These are phyloP conservation scores for Neurospora crassa DNA, from an alignment of 2,329 filamentous ascomycete genomes.

Conservation along the genomic window DNA sequence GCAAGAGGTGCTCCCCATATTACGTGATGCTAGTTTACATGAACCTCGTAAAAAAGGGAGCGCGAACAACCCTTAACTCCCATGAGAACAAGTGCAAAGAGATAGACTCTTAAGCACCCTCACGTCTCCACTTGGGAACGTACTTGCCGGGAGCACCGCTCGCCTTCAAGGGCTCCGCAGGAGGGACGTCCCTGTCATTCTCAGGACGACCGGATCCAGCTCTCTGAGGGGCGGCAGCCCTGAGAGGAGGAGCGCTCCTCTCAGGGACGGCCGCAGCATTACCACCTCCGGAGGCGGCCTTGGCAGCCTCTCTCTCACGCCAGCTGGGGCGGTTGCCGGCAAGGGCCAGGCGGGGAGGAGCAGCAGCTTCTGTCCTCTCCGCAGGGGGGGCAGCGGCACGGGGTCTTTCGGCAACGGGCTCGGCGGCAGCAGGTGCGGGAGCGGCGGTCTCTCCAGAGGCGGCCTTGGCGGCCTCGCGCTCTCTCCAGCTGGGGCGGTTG, in stretches of 20 bases:
- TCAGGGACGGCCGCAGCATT: slow-evolving; percentile 11
- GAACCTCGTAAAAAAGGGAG: slow-evolving; percentile 3
- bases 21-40: slow-evolving; percentile 15
- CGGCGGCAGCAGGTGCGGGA: slow-evolving; percentile 21
- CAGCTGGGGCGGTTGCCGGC: slow-evolving; percentile 42
- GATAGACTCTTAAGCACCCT: slow-evolving; percentile 10
- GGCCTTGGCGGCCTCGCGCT: slow-evolving; percentile 51
- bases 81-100: slow-evolving; percentile 2
- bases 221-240: slow-evolving; percentile 31
- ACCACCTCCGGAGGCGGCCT: slow-evolving; percentile 19
- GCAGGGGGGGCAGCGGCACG: slow-evolving; percentile 23
- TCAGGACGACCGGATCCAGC: slow-evolving; percentile 33
- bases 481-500: slow-evolving; percentile 61
- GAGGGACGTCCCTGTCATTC: slow-evolving; percentile 26
- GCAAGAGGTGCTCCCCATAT: slow-evolving; percentile 6
- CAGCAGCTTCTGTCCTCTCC: slow-evolving; percentile 34
- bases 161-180: slow-evolving; percentile 40
- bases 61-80: slow-evolving; percentile 8
- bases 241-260: slow-evolving; percentile 17
- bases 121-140: slow-evolving; percentile 36
- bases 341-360: slow-evolving; percentile 46
- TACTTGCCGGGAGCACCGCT: slow-evolving; percentile 49
- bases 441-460: slow-evolving; percentile 25
- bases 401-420: slow-evolving; percentile 18
- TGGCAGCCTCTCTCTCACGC: slow-evolving; percentile 51